Base-by-base conservation (phyloP, 768 basidiomycete species). In the Dacryopinax primogenitus region DNA sequence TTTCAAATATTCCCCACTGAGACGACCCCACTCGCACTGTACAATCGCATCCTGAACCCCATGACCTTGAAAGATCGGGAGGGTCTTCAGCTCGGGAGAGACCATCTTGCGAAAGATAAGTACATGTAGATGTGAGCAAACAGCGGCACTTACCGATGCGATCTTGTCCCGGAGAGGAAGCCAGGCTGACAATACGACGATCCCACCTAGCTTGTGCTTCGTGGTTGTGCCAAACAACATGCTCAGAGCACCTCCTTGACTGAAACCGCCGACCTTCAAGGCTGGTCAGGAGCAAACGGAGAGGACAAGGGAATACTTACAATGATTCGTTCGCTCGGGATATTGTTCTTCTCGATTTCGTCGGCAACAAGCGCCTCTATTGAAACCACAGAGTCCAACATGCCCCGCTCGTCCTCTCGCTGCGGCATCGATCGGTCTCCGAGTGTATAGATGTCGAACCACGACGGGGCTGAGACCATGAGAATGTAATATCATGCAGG, bases 41-140 rank as follows among this genome's bases (percentile, higher is more conserved):
- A 96, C 86, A 26, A 95, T 78, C 6, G 83, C 85, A 75, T 97
- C 93, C 16, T 73, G 78, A 4, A 78, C 81, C 26, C 92, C 92
- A 68, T 92, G 89, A 13, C 88, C 93, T 84, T 89, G 89, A 75
- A 95, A 94, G 32, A 94, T 79, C 0, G 92, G 88, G 23, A 84
- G 79, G 2, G 81, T 79, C 47, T 79, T 75, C 18, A 86, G 83
- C 69, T 85, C 78, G 11, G 80, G 76, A 16, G 82, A 81, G 45
- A 80, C 73, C 80, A 89, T 83, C 88, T 90, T 65, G 28, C 64
- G 67, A 63, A 35, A 18, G 13, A 47, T 21, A 45, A 51, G 35
- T 34, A 64, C 45, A 68, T 62, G 65, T 66, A 64, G 62, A 51
- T 45, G 28, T 12, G 37, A 58, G 33, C 2, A 23, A 34, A 26